Conservation (phyloP, 129 eudicot genomes). For the Lactuca saligna region DNA sequence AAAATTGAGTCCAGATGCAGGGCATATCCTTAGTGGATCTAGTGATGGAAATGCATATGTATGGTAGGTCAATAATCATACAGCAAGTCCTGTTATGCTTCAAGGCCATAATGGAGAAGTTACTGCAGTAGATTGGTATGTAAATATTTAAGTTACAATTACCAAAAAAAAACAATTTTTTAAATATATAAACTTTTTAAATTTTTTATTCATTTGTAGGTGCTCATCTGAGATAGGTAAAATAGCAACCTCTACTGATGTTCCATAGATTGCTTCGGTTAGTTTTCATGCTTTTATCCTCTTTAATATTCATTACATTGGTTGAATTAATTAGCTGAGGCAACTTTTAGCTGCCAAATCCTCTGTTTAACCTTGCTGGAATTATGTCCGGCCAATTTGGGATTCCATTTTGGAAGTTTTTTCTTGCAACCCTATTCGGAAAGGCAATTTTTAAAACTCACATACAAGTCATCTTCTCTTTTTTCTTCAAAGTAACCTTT, state of each 20-base stretch:
- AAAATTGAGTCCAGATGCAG: slow-evolving; percentile 86
- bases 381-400: slow-evolving; percentile 99
- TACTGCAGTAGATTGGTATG: slow-evolving; percentile 90
- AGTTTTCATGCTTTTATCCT: slow-evolving; percentile 31
- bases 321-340: not conserved
- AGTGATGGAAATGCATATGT: slow-evolving; percentile 87
- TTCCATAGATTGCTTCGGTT: slow-evolving; percentile 76
- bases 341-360: slow-evolving; percentile 85
- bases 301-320: not conserved
- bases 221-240: slow-evolving; percentile 65
- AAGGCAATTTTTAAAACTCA: slow-evolving; percentile 94
- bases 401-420: slow-evolving; percentile 93
- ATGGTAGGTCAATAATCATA: slow-evolving; percentile 85
- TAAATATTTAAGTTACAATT: not conserved
- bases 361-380: slow-evolving; percentile 97
- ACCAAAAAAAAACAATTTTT: too few relatives aligned
- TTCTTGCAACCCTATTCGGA: slow-evolving; percentile 86
- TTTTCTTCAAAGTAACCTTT: not conserved
- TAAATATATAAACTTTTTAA: too few relatives aligned
- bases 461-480: slow-evolving; percentile 46
- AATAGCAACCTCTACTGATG: slow-evolving; percentile 90
- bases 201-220: slow-evolving; percentile 43
- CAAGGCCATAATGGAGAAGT: slow-evolving; percentile 83
- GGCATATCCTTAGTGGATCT: slow-evolving; percentile 88
- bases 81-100: slow-evolving; percentile 52